Evolutionary conservation across 352 stramenopile genomes (phyloP).

Genomic region (Phytophthora ohioensis): DNA sequence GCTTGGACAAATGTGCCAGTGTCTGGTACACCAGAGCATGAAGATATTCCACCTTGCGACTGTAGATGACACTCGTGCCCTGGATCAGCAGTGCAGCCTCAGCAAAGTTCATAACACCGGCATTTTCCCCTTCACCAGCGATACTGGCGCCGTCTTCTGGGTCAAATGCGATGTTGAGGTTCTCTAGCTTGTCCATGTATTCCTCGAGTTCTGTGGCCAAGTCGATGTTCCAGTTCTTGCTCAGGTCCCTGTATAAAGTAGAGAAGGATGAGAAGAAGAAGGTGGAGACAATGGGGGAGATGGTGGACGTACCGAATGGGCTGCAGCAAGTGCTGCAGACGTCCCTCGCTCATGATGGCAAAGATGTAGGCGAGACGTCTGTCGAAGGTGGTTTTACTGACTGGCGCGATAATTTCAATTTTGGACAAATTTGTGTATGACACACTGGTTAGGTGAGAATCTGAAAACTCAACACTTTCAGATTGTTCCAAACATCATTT

Average conservation of each 20-base stretch:
- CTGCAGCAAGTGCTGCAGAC: conserved; percentile 88
- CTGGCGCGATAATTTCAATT: conserved; percentile 17
- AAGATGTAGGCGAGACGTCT: neutral
- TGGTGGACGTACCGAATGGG: conserved; percentile 70
- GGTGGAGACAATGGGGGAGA: neutral
- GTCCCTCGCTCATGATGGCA: conserved; percentile 57
- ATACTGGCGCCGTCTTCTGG: conserved; percentile 44
- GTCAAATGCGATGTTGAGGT: conserved; percentile 76
- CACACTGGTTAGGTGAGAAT: neutral
- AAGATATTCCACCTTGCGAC: conserved; percentile 95
- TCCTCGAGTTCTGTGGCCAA: conserved; percentile 90
- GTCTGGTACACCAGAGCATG: conserved; percentile 94
- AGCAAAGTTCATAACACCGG: conserved; percentile 91
- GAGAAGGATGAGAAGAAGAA: neutral
- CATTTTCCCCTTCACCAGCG: conserved; percentile 12
- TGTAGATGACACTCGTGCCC: conserved; percentile 94
- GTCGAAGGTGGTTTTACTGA: neutral
- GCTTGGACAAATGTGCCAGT: conserved; percentile 80
- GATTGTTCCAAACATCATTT: too few species aligned
- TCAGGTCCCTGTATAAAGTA: conserved; percentile 77
- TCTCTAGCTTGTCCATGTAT: conserved; percentile 91
- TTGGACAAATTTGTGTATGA: neutral
- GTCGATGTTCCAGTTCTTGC: conserved; percentile 93
- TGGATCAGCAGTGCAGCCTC: conserved; percentile 94
- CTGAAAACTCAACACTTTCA: too few species aligned